These are phyloP conservation scores for Ceratocystis harringtonii DNA, from an alignment of 2,329 filamentous ascomycete genomes.

Conservation along the genomic window DNA sequence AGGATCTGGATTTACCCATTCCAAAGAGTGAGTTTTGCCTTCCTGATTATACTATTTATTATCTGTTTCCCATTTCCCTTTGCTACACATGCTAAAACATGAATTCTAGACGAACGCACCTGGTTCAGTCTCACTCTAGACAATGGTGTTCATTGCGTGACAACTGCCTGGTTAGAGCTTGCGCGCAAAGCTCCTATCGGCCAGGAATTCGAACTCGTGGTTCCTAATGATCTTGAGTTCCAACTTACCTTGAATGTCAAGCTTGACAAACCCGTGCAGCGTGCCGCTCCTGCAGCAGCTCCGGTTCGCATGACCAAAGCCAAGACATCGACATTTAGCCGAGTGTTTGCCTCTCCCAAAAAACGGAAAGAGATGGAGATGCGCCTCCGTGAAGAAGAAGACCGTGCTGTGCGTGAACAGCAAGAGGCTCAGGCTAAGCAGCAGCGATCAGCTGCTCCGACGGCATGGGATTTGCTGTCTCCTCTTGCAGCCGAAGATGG, in stretches of 20 bases:
- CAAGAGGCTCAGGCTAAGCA: slow-evolving; percentile 50
- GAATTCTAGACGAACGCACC: slow-evolving; percentile 57
- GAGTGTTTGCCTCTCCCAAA: slow-evolving; percentile 85
- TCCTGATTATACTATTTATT: slow-evolving; percentile 14
- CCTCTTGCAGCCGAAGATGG: slow-evolving; percentile 80
- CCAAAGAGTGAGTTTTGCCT: slow-evolving; percentile 58
- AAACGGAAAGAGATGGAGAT: slow-evolving; percentile 91
- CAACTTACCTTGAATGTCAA: slow-evolving; percentile 95
- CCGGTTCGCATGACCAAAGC: slow-evolving; percentile 42
- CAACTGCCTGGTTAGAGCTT: slow-evolving; percentile 86
- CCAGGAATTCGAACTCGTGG: slow-evolving; percentile 94
- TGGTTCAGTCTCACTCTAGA: slow-evolving; percentile 97
- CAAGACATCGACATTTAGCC: slow-evolving; percentile 80
- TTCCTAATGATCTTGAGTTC: slow-evolving; percentile 96
- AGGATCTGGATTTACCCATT: slow-evolving; percentile 82
- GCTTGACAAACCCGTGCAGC: slow-evolving; percentile 62
- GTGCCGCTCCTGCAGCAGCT: slow-evolving; percentile 34
- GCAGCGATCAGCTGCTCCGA: slow-evolving; percentile 47
- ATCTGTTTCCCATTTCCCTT: background rate
- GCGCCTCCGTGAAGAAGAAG: slow-evolving; percentile 67
- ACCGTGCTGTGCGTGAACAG: slow-evolving; percentile 49
- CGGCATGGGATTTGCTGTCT: slow-evolving; percentile 74
- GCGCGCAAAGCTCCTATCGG: slow-evolving; percentile 86
- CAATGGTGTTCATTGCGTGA: slow-evolving; percentile 94
- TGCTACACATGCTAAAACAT: slow-evolving; percentile 20